Base-by-base conservation (phyloP, 768 basidiomycete species). In the Kwoniella sp. region DNA sequence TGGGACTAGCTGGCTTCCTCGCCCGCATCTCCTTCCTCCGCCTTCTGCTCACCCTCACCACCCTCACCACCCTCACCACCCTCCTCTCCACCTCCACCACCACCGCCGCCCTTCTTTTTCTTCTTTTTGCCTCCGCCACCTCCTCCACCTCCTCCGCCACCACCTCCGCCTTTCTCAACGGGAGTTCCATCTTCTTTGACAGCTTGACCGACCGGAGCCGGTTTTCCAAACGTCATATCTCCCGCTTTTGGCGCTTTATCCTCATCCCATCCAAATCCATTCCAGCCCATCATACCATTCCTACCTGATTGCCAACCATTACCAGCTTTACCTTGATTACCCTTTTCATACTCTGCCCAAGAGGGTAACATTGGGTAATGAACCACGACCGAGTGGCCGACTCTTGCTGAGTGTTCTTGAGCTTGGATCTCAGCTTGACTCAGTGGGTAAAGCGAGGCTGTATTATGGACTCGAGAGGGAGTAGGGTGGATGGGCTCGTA, bases 321-420 rank as follows among this genome's bases (percentile, higher is more conserved):
- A 22, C 40, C 49, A 24, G 59, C 25, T 26, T 67, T 63, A 10
- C 36, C 58, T 12, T 26, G 21, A 19, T 51, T 46, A 46, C 58
- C 55, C 22, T 54, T 26, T 40, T 52, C 30, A 47, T 73, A 76
- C 19, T 73, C 71, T 15, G 57, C 58, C 51, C 61, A 73, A 29
- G 48, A 29, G 19, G 74, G 74, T 54, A 76, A 60, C 46, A 68
- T 64, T 6, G 74, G 74, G 60, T 76, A 76, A 33, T 76, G 74
- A 6, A 73, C 40, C 19, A 56, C 51, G 26, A 73, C 66, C 12
- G 53, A 26, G 36, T 68, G 64, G 15, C 71, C 71, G 3, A 68
- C 26, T n/a, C 37, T 58, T 6, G 48, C 49, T 1, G 69, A 50
- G 44, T 71, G 69, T n/a, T 51, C 53, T 52, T 60, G 40, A 15